Evolutionary conservation across 345 rosid species (phyloP).

Genomic region (Xanthoceras sorbifolium): DNA sequence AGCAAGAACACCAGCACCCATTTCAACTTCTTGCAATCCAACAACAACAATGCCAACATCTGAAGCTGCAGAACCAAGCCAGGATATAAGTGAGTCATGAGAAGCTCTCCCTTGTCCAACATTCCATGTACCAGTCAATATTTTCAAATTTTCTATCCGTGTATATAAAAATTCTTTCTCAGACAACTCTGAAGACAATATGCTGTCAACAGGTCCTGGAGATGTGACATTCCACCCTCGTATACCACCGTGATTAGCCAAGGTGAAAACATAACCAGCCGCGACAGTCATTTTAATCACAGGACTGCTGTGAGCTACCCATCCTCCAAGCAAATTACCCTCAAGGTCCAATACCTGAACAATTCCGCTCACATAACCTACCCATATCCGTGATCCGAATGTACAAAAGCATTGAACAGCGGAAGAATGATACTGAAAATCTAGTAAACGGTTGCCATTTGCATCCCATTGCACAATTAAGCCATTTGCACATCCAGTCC

Average conservation of each 20-base stretch:
- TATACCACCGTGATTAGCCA: constrained; percentile 81
- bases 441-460: constrained; percentile 77
- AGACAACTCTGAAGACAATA: constrained; percentile 59
- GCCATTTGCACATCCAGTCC: constrained; percentile 89
- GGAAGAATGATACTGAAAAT: constrained; percentile 50
- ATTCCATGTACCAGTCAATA: constrained; percentile 76
- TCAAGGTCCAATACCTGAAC: constrained; percentile 73
- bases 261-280: constrained; percentile 65
- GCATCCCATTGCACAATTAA: constrained; percentile 83
- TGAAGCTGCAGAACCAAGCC: constrained; percentile 66
- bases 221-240: constrained; percentile 82
- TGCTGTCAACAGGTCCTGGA: constrained; percentile 69
- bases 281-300: constrained; percentile 65
- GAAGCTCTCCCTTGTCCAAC: constrained; percentile 82
- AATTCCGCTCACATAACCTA: constrained; percentile 64
- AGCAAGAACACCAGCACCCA: constrained; percentile 91
- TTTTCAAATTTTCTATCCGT: constrained; percentile 57
- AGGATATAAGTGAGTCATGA: constrained; percentile 58
- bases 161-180: constrained; percentile 62
- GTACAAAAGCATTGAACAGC: constrained; percentile 66
- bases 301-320: constrained; percentile 79
- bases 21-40: constrained; percentile 87
- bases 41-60: constrained; percentile 72
- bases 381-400: constrained; percentile 62
- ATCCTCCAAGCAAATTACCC: constrained; percentile 63